Conservation (phyloP, 441 rosid species). For the Pelargonium myrrhifolium region DNA sequence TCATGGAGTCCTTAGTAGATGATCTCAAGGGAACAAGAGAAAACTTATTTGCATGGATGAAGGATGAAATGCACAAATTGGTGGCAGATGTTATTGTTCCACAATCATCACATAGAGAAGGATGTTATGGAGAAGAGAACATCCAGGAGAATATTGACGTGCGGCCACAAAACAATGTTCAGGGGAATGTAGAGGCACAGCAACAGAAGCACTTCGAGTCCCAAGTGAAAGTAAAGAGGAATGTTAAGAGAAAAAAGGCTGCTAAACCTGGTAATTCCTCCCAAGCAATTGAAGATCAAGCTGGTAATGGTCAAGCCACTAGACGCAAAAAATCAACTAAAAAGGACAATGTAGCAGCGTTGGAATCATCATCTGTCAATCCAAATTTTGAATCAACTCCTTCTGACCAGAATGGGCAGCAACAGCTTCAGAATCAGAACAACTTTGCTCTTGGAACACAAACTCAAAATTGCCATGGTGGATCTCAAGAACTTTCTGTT, state of each 20-base stretch:
- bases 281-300: constrained; percentile 17
- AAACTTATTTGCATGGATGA: constrained; percentile 43
- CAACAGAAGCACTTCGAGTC: constrained; percentile 18
- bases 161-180: constrained; percentile 15
- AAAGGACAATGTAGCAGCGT: constrained; percentile 17
- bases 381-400: constrained; percentile 18
- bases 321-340: constrained; percentile 17
- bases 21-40: constrained; percentile 42
- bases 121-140: constrained; percentile 16
- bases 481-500: no score
- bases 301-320: constrained; percentile 22
- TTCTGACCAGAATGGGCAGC: constrained; percentile 18
- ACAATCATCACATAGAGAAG: constrained; percentile 17
- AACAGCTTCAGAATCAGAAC: not conserved
- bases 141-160: constrained; percentile 1
- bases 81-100: constrained; percentile 25
- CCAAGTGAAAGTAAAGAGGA: constrained; percentile 16
- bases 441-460: not conserved
- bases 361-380: constrained; percentile 18
- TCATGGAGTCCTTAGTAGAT: constrained; percentile 42
- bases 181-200: constrained; percentile 18
- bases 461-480: constrained; percentile 29
- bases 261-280: constrained; percentile 9
- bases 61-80: constrained; percentile 43
- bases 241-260: constrained; percentile 14